Percentiles rank a stretch among this genome's conserved stretches.
phyloP scores from a whole-genome alignment of 2,329 filamentous ascomycete species.

The Diaporthe sp. region DNA sequence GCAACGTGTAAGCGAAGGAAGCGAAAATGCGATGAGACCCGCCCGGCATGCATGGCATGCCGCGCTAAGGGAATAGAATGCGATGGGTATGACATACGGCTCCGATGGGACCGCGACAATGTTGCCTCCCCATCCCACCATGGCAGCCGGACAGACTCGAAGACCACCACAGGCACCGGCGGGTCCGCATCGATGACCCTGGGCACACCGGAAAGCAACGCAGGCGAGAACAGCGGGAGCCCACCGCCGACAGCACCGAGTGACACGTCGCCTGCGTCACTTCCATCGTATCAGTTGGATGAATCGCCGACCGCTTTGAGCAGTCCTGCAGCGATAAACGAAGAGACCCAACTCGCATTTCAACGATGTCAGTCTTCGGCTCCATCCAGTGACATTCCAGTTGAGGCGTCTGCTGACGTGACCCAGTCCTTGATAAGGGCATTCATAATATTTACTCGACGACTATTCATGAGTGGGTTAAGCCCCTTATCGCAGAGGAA shows the following conservation, averaged over 20 bases:
- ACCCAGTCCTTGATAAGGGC: background rate
- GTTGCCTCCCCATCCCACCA: conserved; percentile 9
- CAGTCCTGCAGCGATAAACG: background rate
- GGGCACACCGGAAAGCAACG: conserved; percentile 6
- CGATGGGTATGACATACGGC: conserved; percentile 14
- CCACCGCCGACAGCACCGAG: background rate
- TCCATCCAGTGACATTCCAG: background rate
- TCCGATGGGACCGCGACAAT: background rate
- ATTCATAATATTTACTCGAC: conserved; percentile 19
- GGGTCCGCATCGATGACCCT: background rate
- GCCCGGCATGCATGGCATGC: conserved; percentile 1
- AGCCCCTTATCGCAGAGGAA: conserved; percentile 17
- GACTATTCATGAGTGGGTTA: conserved; percentile 4
- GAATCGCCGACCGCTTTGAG: background rate
- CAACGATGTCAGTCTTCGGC: conserved; percentile 4
- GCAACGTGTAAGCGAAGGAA: conserved; percentile 19
- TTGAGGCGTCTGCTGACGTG: background rate
- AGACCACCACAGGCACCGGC: background rate
- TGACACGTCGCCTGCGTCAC: background rate
- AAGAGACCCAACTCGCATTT: conserved; percentile 8
- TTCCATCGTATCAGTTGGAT: background rate
- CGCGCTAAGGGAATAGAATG: conserved; percentile 18
- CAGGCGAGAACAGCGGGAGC: background rate
- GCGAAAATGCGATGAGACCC: conserved; percentile 14
- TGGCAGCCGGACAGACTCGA: background rate